Percentiles rank a stretch among this genome's conserved stretches.
Evolutionary conservation across 192 early-diverging fungal species (phyloP).

Genomic region (Coemansia umbellata): DNA sequence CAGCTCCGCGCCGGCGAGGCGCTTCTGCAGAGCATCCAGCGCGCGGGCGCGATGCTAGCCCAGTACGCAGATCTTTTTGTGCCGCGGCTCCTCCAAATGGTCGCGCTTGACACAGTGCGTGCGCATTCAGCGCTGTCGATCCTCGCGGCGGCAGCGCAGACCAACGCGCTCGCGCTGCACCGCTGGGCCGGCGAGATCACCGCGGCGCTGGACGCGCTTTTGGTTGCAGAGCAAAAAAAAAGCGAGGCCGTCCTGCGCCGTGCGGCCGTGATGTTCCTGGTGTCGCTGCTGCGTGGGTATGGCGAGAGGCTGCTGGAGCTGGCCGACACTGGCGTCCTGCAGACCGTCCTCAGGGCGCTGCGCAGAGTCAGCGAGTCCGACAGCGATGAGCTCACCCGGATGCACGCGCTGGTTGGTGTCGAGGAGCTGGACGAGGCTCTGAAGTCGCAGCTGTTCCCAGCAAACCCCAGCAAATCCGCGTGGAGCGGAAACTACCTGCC

Average conservation of each 20-base stretch:
- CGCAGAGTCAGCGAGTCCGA: slow-evolving; percentile 63
- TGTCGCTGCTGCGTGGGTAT: slow-evolving; percentile 70
- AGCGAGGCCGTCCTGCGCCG: slow-evolving; percentile 57
- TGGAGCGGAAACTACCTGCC: no score
- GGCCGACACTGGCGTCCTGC: slow-evolving; percentile 58
- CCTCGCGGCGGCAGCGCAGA: slow-evolving; percentile 65
- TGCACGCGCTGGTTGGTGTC: slow-evolving; percentile 67
- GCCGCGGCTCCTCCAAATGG: slow-evolving; percentile 22
- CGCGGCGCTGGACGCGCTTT: slow-evolving; percentile 63
- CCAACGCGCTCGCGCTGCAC: slow-evolving; percentile 64
- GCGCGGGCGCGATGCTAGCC: slow-evolving; percentile 73
- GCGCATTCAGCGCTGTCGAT: slow-evolving; percentile 66
- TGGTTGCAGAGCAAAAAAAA: slow-evolving; percentile 36
- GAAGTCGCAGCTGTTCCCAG: slow-evolving; percentile 27
- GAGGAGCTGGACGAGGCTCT: slow-evolving; percentile 65
- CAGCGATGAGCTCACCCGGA: slow-evolving; percentile 64
- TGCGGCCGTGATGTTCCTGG: slow-evolving; percentile 65
- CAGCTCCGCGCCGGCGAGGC: slow-evolving; percentile 84
- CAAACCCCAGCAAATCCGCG: no score
- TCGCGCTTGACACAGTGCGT: slow-evolving; percentile 31
- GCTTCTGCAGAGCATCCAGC: slow-evolving; percentile 77
- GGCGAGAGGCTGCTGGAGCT: slow-evolving; percentile 51
- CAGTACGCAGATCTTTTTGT: slow-evolving; percentile 56
- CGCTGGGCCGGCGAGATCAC: slow-evolving; percentile 64
- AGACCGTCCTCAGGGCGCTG: slow-evolving; percentile 56